A percentile compares a stretch with the other conserved stretches of the same genome.
These are phyloP conservation scores for Colletotrichum limetticola DNA, from an alignment of 2,329 filamentous ascomycete species.

Conservation along the genomic window DNA sequence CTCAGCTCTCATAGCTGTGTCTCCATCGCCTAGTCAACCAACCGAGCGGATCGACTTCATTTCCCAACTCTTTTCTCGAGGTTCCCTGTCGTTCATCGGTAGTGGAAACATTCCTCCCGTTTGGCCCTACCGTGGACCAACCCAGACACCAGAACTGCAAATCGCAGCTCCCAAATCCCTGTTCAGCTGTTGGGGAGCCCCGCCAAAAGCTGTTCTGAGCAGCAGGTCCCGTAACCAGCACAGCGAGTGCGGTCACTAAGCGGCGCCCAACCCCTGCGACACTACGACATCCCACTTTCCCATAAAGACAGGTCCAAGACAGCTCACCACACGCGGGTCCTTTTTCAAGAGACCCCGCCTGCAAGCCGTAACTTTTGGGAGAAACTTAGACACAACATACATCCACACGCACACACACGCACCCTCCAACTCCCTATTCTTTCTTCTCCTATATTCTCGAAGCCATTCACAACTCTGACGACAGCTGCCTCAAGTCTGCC, in stretches of 20 bases:
- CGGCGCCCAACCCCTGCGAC: background rate
- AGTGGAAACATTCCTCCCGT: background rate
- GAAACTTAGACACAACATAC: background rate
- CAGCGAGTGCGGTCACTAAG: background rate
- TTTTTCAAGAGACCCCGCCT: conserved; percentile 1
- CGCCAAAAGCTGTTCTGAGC: conserved; percentile 12
- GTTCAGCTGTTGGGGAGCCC: conserved; percentile 6
- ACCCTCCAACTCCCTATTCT: background rate
- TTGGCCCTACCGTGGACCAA: background rate
- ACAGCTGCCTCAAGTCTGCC: background rate
- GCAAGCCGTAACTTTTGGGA: background rate
- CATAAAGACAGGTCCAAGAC: conserved; percentile 4
- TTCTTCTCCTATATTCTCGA: background rate
- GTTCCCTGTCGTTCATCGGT: background rate
- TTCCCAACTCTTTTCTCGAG: background rate
- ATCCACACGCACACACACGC: background rate
- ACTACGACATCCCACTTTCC: conserved; percentile 24
- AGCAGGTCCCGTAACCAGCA: background rate
- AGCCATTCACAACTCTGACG: background rate
- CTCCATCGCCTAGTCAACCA: conserved; percentile 23
- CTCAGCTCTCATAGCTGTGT: background rate
- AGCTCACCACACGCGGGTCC: background rate
- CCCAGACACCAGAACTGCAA: background rate
- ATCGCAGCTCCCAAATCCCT: background rate
- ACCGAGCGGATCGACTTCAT: conserved; percentile 1